phyloP scores from a whole-genome alignment of 192 early-diverging fungal species.

The Obelidium mucronatum region DNA sequence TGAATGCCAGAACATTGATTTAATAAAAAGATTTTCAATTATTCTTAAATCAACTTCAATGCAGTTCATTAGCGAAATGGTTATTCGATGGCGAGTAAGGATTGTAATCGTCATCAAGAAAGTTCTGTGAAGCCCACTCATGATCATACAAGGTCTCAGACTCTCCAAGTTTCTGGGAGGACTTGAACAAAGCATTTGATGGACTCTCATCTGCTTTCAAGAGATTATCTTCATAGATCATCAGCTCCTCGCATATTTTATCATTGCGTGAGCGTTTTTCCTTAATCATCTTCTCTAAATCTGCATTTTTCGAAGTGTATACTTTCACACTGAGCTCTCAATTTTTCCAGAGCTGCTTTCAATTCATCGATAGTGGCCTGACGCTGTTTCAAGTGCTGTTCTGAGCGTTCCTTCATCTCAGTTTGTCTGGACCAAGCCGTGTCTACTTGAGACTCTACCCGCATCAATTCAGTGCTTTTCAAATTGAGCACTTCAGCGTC shows the following conservation, averaged over 20 bases:
- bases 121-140: neutral
- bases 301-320: slow-evolving; percentile 27
- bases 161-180: too few species aligned
- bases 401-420: neutral
- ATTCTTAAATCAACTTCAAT: too few species aligned
- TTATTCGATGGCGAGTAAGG: neutral
- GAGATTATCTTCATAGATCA: slow-evolving; percentile 15
- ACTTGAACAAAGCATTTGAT: neutral
- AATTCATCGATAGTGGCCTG: neutral
- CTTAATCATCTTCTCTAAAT: neutral
- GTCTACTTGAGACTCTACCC: slow-evolving; percentile 19
- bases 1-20: neutral
- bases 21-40: neutral
- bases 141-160: neutral
- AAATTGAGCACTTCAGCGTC: slow-evolving; percentile 6
- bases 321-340: slow-evolving; percentile 9
- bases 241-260: slow-evolving; percentile 27
- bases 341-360: neutral
- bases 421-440: slow-evolving; percentile 17
- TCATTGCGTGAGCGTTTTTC: slow-evolving; percentile 25
- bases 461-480: slow-evolving; percentile 4
- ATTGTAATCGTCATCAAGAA: neutral
- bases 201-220: slow-evolving; percentile 5
- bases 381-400: neutral
- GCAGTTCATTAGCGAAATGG: neutral